phyloP scores from a whole-genome alignment of 306 rosid genomes.

The Trifolium dubium region DNA sequence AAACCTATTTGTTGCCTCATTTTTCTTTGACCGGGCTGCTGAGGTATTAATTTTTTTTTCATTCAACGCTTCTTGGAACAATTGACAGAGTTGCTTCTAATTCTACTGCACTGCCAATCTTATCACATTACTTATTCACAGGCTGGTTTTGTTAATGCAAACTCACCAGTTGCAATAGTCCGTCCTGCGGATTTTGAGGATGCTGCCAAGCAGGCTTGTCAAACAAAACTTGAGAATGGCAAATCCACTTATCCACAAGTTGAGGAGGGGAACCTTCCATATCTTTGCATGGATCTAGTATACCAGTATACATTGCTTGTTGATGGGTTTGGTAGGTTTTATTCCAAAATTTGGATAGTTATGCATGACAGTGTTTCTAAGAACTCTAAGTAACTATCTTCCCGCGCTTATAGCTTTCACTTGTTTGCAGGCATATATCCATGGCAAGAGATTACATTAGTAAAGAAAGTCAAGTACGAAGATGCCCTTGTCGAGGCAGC shows the following conservation, averaged over 20 bases:
- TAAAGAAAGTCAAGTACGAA: constrained; percentile 79
- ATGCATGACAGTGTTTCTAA: constrained; percentile 23
- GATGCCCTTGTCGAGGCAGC: constrained; percentile 95
- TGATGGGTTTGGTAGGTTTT: constrained; percentile 86
- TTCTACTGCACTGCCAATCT: constrained; percentile 37
- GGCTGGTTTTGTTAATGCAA: constrained; percentile 92
- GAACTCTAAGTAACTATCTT: constrained; percentile 17
- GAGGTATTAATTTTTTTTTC: constrained; percentile 61
- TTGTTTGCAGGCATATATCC: constrained; percentile 78
- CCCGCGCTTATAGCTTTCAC: constrained; percentile 29
- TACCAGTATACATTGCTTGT: constrained; percentile 87
- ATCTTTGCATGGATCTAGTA: constrained; percentile 93
- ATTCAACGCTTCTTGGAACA: constrained; percentile 24
- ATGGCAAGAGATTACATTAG: constrained; percentile 92
- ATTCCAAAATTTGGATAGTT: constrained; percentile 22
- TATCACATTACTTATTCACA: constrained; percentile 40
- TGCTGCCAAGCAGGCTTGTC: constrained; percentile 93
- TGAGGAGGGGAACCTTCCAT: constrained; percentile 83
- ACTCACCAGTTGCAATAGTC: constrained; percentile 62
- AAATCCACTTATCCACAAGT: constrained; percentile 58
- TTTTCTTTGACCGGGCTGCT: constrained; percentile 99
- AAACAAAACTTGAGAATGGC: constrained; percentile 71
- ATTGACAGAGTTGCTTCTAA: constrained; percentile 20
- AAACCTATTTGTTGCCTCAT: constrained; percentile 91
- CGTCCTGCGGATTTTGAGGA: constrained; percentile 75